Evolutionary conservation across 2,329 filamentous ascomycete genomes (phyloP).

Genomic region (Dothistroma pini): DNA sequence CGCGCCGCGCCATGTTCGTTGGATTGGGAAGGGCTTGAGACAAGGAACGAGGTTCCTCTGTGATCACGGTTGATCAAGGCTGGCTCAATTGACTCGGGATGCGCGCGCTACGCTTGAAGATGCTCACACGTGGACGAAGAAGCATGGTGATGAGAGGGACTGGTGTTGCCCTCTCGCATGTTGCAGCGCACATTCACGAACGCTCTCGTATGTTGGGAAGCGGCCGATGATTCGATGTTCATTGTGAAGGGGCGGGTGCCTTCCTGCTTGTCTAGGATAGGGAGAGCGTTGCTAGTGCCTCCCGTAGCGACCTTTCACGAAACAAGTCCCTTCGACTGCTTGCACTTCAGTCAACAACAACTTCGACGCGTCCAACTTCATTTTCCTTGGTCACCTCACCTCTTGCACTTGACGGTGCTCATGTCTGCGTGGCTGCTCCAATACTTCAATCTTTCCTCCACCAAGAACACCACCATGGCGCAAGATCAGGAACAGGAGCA

Average conservation of each 20-base stretch:
- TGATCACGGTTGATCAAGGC: too few relatives aligned
- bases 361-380: neutral
- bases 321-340: neutral
- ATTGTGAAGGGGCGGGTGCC: too few relatives aligned
- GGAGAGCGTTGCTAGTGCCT: neutral
- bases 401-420: neutral
- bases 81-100: too few relatives aligned
- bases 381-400: neutral
- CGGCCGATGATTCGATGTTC: too few relatives aligned
- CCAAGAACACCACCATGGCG: neutral
- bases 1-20: neutral
- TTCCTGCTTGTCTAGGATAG: neutral
- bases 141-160: too few relatives aligned
- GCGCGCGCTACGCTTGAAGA: too few relatives aligned
- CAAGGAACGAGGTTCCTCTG: too few relatives aligned
- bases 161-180: too few relatives aligned
- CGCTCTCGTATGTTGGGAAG: too few relatives aligned
- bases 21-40: too few relatives aligned
- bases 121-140: too few relatives aligned
- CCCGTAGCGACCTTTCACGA: neutral
- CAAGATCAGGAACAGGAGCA: neutral
- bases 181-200: too few relatives aligned
- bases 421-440: neutral
- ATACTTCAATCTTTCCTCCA: neutral
- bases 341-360: neutral